A percentile compares a stretch with the other conserved stretches of the same genome.
phyloP scores from a whole-genome alignment of 768 basidiomycete species.

The Tephrocybe sp. region DNA sequence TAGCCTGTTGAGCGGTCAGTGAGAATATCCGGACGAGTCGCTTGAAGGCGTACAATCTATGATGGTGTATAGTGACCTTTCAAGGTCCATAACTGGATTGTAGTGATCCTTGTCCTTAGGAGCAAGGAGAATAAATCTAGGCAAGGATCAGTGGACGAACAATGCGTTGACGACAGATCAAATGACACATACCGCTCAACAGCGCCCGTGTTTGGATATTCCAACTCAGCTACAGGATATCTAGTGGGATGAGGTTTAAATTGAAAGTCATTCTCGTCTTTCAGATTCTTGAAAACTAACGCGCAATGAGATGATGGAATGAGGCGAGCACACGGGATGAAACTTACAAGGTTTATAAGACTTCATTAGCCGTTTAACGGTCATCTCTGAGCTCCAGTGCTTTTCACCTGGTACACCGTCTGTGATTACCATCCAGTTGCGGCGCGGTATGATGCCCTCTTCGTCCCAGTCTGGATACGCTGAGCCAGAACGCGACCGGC shows the following conservation, averaged over 20 bases:
- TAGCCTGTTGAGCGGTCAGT: conserved; percentile 45
- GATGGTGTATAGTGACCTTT: conserved; percentile 69
- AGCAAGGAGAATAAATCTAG: conserved; percentile 72
- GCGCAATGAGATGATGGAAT: conserved; percentile 11
- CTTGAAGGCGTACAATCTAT: conserved; percentile 53
- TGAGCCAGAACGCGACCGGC: conserved; percentile 68
- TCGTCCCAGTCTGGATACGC: conserved; percentile 40
- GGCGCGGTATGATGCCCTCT: conserved; percentile 34
- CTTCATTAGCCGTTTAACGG: conserved; percentile 62
- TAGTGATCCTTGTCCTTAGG: conserved; percentile 88
- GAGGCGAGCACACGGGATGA: not conserved
- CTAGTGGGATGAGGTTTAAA: conserved; percentile 63
- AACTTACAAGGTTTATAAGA: conserved; percentile 68
- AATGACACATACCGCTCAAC: conserved; percentile 57
- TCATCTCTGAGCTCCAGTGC: conserved; percentile 64
- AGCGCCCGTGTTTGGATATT: conserved; percentile 74
- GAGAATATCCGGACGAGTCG: conserved; percentile 10
- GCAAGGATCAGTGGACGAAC: not conserved
- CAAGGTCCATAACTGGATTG: conserved; percentile 80
- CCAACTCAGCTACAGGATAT: conserved; percentile 69
- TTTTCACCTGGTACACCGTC: conserved; percentile 50
- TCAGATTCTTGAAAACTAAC: conserved; percentile 69
- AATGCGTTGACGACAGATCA: not conserved
- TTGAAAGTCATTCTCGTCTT: conserved; percentile 58
- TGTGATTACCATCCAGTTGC: conserved; percentile 52